Base-by-base conservation (phyloP, 2,329 filamentous ascomycete genomes). In the Sclerotinia trifoliorum region DNA sequence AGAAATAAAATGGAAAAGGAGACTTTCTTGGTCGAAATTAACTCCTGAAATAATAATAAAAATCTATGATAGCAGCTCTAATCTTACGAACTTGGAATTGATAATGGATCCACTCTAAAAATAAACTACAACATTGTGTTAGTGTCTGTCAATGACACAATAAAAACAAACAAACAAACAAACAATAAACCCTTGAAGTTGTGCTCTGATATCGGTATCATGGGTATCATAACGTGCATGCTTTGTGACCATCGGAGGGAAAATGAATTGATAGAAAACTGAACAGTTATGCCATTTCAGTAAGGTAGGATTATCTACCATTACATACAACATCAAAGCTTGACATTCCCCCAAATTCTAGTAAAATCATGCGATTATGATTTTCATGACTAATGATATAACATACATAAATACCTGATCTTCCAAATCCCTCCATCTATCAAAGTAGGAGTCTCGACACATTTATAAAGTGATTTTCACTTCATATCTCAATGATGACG, bases 81-180 rank as follows among this genome's bases (percentile, higher is more conserved):
- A 42, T 42, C 39, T 42, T 42, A 42, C 39, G 39, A 13, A 42
- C 39, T 42, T 42, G 39, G 39, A 42, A 42, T 42, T 42, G 39
- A 42, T 42, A 44, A 58, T 58, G n/a, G 56, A 44, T 58, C n/a
- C 39, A 26, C 56, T 58, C 56, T 58, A 58, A 58, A 44, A 44
- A 44, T 44, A 58, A 29, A 21, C 39, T 1, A 44, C 5, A 10
- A 26, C 6, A 48, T 24, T 26, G n/a, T 17, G 15, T 15, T 29
- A 52, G 13, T 42, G 11, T 13, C 11, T 35, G 29, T 29, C 56
- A 10, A 29, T 21, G n/a, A 26, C 7, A 44, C 56, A 29, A 29
- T 58, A 21, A 15, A 29, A 29, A 1, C 11, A 55, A 29, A 29
- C 8, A 29, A 29, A 1, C 11, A 55, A 29, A 29, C 8, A 15